Percentiles rank a stretch among this genome's conserved stretches.
Evolutionary conservation across 257 asterid genomes (phyloP).

Genomic region (Fraxinus quadrangulata): DNA sequence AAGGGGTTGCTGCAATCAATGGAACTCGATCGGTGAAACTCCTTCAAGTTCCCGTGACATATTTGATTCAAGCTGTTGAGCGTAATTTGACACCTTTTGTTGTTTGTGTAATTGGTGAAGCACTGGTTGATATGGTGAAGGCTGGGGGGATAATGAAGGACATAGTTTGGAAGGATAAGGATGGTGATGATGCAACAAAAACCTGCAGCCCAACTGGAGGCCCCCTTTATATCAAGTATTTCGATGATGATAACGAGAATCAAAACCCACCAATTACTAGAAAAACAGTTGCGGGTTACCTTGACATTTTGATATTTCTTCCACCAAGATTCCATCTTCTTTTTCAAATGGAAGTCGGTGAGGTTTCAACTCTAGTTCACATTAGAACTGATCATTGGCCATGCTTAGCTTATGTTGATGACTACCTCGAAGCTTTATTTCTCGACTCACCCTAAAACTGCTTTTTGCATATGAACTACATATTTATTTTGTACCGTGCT

Average conservation of each 20-base stretch:
- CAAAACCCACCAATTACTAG: conserved; percentile 38
- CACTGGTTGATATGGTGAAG: conserved; percentile 63
- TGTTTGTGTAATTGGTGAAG: conserved; percentile 77
- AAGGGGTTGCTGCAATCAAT: conserved; percentile 74
- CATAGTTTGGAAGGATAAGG: conserved; percentile 53
- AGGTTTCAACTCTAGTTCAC: conserved; percentile 73
- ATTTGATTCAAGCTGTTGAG: conserved; percentile 65
- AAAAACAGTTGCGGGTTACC: conserved; percentile 49
- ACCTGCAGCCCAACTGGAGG: conserved; percentile 33
- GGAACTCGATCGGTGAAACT: conserved; percentile 90
- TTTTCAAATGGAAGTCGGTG: conserved; percentile 83
- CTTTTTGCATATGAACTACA: neutral
- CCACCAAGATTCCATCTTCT: conserved; percentile 96
- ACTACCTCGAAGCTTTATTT: conserved; percentile 84
- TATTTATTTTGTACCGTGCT: neutral
- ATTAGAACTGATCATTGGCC: conserved; percentile 98
- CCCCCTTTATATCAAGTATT: conserved; percentile 77
- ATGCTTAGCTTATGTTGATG: conserved; percentile 92
- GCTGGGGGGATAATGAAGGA: conserved; percentile 62
- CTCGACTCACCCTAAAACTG: conserved; percentile 23
- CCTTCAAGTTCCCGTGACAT: conserved; percentile 61
- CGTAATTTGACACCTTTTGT: conserved; percentile 75
- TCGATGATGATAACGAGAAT: conserved; percentile 55
- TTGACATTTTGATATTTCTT: conserved; percentile 78
- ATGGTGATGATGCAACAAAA: neutral